phyloP scores from a whole-genome alignment of 1,284 basidiomycete species.

The Ganoderma lucidum region DNA sequence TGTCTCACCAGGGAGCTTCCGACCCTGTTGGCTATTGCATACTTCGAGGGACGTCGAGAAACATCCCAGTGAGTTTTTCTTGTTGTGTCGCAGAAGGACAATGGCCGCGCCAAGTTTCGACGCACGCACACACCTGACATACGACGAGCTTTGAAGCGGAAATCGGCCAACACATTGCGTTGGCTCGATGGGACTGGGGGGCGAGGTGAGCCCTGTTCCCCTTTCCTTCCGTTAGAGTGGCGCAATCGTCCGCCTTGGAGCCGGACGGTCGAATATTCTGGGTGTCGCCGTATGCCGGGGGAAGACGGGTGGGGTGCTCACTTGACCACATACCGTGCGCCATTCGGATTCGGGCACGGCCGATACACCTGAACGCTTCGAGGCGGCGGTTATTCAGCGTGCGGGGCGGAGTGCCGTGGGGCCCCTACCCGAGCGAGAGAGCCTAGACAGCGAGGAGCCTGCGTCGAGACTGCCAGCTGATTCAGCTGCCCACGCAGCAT shows the following conservation, averaged over 20 bases:
- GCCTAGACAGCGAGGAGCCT: not conserved
- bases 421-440: not conserved
- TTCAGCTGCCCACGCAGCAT: not conserved
- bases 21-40: not conserved
- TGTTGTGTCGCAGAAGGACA: not conserved
- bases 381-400: not conserved
- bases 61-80: not conserved
- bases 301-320: not conserved
- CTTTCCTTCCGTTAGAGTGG: not conserved
- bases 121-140: not conserved
- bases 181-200: not conserved
- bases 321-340: constrained; percentile 2
- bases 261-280: not conserved
- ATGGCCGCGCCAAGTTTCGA: not conserved
- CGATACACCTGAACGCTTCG: not conserved
- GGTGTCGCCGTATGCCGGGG: not conserved
- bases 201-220: not conserved
- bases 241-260: not conserved
- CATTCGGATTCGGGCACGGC: not conserved
- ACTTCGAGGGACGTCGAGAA: not conserved
- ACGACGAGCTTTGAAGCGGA: not conserved
- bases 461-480: not conserved
- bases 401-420: constrained; percentile 2
- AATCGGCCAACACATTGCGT: not conserved
- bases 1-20: not conserved